Base-by-base conservation (phyloP, 352 stramenopile genomes). In the Hyaloperonospora brassicae region DNA sequence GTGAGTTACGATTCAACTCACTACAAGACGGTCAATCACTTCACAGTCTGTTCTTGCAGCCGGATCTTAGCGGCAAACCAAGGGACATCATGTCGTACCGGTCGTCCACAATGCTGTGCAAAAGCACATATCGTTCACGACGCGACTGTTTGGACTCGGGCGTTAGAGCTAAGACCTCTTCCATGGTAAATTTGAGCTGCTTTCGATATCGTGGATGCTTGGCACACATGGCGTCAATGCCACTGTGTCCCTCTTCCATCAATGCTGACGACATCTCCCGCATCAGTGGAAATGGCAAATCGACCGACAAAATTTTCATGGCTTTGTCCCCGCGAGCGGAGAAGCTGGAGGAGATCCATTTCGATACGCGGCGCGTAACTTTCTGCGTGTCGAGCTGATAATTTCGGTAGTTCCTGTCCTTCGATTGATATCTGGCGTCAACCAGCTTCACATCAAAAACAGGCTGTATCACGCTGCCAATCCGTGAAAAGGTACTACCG, bases 71-170 rank as follows among this genome's bases (percentile, higher is more conserved):
- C 9, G 77, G 65, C 27, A 77, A 66, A 7, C 66, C 61, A 39
- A 93, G 73, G 8, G 82, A 94, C 69, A 94, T 86, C 60, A 94
- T 72, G 47, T 94, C 84, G 56, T 94, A 94, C 6, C 84, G 78
- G 53, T 94, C 82, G 50, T 94, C 84, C 31, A 87, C 73, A 51
- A 88, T 70, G 17, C 80, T 92, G 57, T 94, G 82, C 23, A 94
- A 61, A 24, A 94, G 55, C 39, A 94, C 55, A 43, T 92, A 93
- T 36, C 81, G 79, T 55, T 91, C 82, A 1, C 76, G 64, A n/a
- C 59, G 63, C 14, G 68, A 72, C 6, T 62, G 4, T 34, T 34
- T 72, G 5, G 76, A 67, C 24, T 81, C 72, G 10, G 59, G 55
- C 5, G 52, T 62, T 4, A 94, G 57, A 14, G 66, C 63, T 31